Conservation (phyloP, 352 stramenopile species). For the Pythium utonaiense region DNA sequence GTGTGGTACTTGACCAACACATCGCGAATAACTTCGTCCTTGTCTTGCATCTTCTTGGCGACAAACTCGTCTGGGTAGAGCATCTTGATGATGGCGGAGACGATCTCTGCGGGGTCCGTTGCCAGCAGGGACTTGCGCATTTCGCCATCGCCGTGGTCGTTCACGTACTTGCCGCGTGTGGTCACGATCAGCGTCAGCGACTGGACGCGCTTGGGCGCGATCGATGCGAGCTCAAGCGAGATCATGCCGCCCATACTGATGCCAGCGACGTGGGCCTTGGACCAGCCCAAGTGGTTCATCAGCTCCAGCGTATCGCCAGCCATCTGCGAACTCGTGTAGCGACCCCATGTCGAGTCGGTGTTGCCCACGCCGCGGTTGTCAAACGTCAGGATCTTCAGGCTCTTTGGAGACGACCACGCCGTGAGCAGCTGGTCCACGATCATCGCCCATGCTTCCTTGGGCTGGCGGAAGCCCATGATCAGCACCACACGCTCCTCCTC, state of each 20-base stretch:
- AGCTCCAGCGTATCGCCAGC: slow-evolving; percentile 57
- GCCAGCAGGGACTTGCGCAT: slow-evolving; percentile 33
- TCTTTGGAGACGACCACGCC: slow-evolving; percentile 6
- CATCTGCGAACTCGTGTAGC: slow-evolving; percentile 61
- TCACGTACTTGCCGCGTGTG: slow-evolving; percentile 43
- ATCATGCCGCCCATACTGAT: slow-evolving; percentile 47
- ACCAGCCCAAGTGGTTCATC: slow-evolving; percentile 49
- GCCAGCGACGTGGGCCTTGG: slow-evolving; percentile 42
- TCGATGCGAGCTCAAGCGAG: slow-evolving; percentile 42
- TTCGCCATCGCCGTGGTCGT: slow-evolving; percentile 27
- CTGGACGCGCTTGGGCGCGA: slow-evolving; percentile 38
- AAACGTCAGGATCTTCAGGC: slow-evolving; percentile 45
- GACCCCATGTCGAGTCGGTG: slow-evolving; percentile 44
- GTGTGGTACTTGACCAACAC: slow-evolving; percentile 22
- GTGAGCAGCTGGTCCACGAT: slow-evolving; percentile 20
- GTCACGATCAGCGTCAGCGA: slow-evolving; percentile 56
- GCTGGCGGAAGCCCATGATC: slow-evolving; percentile 26
- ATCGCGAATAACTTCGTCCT: slow-evolving; percentile 6
- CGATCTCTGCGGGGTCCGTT: slow-evolving; percentile 25
- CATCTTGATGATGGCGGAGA: slow-evolving; percentile 31
- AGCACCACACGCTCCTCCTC: slow-evolving; percentile 26
- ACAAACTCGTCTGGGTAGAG: slow-evolving; percentile 42
- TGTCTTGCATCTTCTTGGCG: slow-evolving; percentile 26
- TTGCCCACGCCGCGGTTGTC: slow-evolving; percentile 55
- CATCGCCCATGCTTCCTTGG: slow-evolving; percentile 24